Evolutionary conservation across 306 rosid genomes (phyloP), one percentile per base, ranked within the genome.

Genomic region (Lathyrus sativus): DNA sequence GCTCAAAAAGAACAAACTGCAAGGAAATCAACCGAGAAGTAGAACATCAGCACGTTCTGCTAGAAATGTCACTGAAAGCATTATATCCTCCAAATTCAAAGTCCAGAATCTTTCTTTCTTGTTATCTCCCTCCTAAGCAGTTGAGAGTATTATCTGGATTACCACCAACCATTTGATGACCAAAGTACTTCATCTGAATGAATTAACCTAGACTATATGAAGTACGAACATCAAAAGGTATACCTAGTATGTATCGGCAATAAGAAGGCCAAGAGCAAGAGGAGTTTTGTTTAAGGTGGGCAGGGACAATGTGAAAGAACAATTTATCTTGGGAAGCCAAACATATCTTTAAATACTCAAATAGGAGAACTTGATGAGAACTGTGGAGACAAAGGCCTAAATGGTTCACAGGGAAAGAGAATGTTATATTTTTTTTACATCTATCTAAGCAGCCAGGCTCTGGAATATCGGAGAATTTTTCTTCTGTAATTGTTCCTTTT

Each of bases 211-310:
- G 28, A 71, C 35, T 13, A 61, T 54, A 53, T 28, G 51, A 78
- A 71, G 54, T 54, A 45, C 28, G 51, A 78, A 71, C 63, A 39
- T 48, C 45, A 29, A 65, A 78, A 56, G 38, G 28, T 19, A 65
- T 61, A 42, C 57, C 45, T 22, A 61, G 66, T 17, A n/a, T 3
- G 14, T 18, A 33, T 74, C 35, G 58, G 19, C 19, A 14, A 43
- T 70, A 55, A 28, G 51, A 15, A 15, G 38, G 62, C 66, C 3
- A 60, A 51, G 31, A 68, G 19, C 65, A 1, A 41, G 31, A 62
- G 33, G 65, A 62, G 43, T 50, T 19, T 70, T 50, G 14, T 3
- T 51, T 28, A 14, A 11, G 12, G 26, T 17, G 51, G 35, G 7
- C 12, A 42, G 39, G 71, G 22, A 8, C 35, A 48, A 71, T 37